A percentile compares a stretch with the other conserved stretches of the same genome.
phyloP scores from a whole-genome alignment of 2,329 filamentous ascomycete species.

The Golovinomyces cichoracearum region DNA sequence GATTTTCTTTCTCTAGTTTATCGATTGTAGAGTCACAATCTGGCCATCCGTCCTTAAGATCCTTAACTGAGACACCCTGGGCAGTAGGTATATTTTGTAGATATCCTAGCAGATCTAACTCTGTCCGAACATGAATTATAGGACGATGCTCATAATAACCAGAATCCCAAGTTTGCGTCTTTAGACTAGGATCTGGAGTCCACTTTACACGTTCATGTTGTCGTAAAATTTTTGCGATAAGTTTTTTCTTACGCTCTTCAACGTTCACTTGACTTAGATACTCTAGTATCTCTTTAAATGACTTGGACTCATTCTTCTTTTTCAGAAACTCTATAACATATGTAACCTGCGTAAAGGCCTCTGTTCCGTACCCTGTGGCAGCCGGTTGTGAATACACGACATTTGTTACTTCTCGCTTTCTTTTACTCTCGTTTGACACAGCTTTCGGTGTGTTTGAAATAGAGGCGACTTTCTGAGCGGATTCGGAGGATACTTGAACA shows the following conservation, averaged over 20 bases:
- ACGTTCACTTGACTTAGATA: conserved; percentile 49
- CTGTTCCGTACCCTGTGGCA: conserved; percentile 47
- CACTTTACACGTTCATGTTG: conserved; percentile 33
- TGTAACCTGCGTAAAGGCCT: conserved; percentile 66
- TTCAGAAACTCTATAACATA: conserved; percentile 68
- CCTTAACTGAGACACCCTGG: conserved; percentile 57
- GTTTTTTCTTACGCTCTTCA: conserved; percentile 32
- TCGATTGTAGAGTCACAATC: conserved; percentile 57
- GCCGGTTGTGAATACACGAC: conserved; percentile 54
- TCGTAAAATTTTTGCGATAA: conserved; percentile 42
- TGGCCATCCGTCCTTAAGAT: conserved; percentile 89
- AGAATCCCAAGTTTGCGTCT: conserved; percentile 37
- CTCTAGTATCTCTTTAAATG: conserved; percentile 49
- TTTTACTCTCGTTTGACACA: conserved; percentile 36
- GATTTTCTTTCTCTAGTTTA: conserved; percentile 49
- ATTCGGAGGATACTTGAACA: conserved; percentile 27
- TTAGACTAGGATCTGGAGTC: conserved; percentile 30
- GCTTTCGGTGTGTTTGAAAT: conserved; percentile 24
- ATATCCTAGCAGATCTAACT: conserved; percentile 51
- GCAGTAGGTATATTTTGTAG: conserved; percentile 63
- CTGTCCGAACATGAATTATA: conserved; percentile 55
- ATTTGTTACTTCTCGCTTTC: conserved; percentile 28
- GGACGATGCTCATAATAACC: conserved; percentile 67
- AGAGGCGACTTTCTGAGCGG: conserved; percentile 33
- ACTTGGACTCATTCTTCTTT: conserved; percentile 41